A percentile compares a stretch with the other conserved stretches of the same genome.
Conservation (phyloP, 2,329 filamentous ascomycete species). For the Passalora sequoiae region DNA sequence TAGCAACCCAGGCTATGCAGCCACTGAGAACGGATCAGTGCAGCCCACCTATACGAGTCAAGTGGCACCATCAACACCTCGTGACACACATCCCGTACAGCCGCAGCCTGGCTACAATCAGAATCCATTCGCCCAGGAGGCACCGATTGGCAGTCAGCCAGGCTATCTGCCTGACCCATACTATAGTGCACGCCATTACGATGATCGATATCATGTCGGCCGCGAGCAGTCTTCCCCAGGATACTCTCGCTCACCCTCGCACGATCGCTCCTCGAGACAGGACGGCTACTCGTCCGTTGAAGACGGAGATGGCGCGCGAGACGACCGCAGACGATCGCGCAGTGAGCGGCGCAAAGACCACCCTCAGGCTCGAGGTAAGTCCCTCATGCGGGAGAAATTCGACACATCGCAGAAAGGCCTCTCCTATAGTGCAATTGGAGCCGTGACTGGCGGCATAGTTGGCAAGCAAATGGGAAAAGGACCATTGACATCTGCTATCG, state of each 20-base stretch:
- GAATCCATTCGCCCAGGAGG: conserved; percentile 27
- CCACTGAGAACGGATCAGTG: conserved; percentile 20
- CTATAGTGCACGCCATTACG: conserved; percentile 13
- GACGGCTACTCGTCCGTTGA: conserved; percentile 9
- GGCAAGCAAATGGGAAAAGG: conserved; percentile 28
- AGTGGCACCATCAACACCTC: conserved; percentile 9
- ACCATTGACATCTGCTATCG: conserved; percentile 23
- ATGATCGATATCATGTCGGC: conserved; percentile 13
- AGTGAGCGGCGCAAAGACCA: conserved; percentile 17
- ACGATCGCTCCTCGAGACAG: conserved; percentile 2
- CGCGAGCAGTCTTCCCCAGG: conserved; percentile 4
- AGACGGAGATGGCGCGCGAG: conserved; percentile 11
- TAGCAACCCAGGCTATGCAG: conserved; percentile 16
- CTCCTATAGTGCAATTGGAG: conserved; percentile 26
- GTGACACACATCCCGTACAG: conserved; percentile 6
- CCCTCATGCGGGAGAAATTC: conserved; percentile 22
- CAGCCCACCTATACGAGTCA: conserved; percentile 25
- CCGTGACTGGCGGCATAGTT: conserved; percentile 28
- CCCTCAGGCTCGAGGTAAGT: conserved; percentile 25
- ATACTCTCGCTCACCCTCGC: conserved; percentile 5
- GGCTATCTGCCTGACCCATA: conserved; percentile 19
- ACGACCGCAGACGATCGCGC: conserved; percentile 13
- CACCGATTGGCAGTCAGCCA: conserved; percentile 18
- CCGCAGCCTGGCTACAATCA: conserved; percentile 23
- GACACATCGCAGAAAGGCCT: conserved; percentile 27